Evolutionary conservation across 2,329 filamentous ascomycete species (phyloP), one percentile per base, ranked within the genome.

Genomic region (Escovopsis sp.): DNA sequence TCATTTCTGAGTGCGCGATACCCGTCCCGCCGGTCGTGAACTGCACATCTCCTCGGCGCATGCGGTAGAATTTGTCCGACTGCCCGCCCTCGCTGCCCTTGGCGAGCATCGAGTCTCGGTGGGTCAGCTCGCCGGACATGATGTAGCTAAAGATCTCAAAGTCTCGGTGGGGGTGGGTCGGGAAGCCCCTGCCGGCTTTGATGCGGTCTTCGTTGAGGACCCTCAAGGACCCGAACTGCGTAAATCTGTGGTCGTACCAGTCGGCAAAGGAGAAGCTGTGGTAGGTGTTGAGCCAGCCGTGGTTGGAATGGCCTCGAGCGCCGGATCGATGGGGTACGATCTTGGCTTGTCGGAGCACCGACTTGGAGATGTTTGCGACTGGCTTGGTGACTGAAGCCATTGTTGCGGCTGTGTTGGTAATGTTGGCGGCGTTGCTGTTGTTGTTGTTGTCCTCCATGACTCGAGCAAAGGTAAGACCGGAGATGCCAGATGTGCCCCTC

Each of bases 61-160:
- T 80, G 32, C 75, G 68, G 55, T 69, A 84, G 56, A 83, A 85
- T 51, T 75, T 68, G 56, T 83, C 76, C 36, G 72, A 70, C 48
- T 67, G 63, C 12, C 58, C 68, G 19, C 70, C 75, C 55, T 82
- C 78, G 18, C 67, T 62, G 38, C 76, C 77, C 62, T 80, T 85
- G 59, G 75, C 75, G 52, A 85, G 74, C 80, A 93, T 88, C 47
- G 76, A 83, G 63, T 94, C 86, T 39, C 85, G 80, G 66, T 94
- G 87, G 39, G 87, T 89, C 48, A 94, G 73, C 62, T 89, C 84
- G 49, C 87, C 86, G 38, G 70, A 76, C n/a, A 94, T 69, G 54
- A 93, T 81, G 64, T 94, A 91, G 56, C 73, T 80, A 70, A 89
- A 93, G 64, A 94, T 94, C 61, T 93, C 83, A 59, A 86, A 88